Evolutionary conservation across 2,329 filamentous ascomycete genomes (phyloP).

Genomic region (Fusarium sp.): DNA sequence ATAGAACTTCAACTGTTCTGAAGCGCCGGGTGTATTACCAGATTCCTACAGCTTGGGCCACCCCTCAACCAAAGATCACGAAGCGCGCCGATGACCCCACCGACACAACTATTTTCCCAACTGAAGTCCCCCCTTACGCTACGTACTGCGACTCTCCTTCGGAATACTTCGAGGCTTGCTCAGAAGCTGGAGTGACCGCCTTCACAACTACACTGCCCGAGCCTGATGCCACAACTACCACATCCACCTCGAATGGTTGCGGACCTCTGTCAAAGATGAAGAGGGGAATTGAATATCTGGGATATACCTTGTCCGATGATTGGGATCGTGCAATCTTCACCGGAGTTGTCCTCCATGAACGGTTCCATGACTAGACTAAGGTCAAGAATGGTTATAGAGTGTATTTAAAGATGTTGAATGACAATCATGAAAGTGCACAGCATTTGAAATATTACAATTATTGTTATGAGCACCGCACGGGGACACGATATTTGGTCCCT

Average conservation of each 20-base stretch:
- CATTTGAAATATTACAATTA: too few species aligned
- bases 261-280: background rate
- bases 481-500: too few species aligned
- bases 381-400: too few species aligned
- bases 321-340: conserved; percentile 11
- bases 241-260: background rate
- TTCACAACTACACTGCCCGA: conserved; percentile 24
- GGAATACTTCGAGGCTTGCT: conserved; percentile 35
- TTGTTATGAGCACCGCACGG: too few species aligned
- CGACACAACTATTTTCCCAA: conserved; percentile 34
- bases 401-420: too few species aligned
- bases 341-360: background rate
- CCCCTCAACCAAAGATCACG: background rate
- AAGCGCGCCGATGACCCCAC: conserved; percentile 1
- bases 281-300: conserved; percentile 1
- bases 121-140: conserved; percentile 20
- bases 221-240: background rate
- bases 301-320: conserved; percentile 4
- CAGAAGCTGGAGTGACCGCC: conserved; percentile 15
- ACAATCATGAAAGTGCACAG: too few species aligned
- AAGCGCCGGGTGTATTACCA: conserved; percentile 4
- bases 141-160: conserved; percentile 29
- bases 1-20: conserved; percentile 5
- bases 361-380: background rate
- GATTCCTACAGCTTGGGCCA: conserved; percentile 24